Base-by-base conservation (phyloP, 2,329 filamentous ascomycete species). In the Colletotrichum sp. region DNA sequence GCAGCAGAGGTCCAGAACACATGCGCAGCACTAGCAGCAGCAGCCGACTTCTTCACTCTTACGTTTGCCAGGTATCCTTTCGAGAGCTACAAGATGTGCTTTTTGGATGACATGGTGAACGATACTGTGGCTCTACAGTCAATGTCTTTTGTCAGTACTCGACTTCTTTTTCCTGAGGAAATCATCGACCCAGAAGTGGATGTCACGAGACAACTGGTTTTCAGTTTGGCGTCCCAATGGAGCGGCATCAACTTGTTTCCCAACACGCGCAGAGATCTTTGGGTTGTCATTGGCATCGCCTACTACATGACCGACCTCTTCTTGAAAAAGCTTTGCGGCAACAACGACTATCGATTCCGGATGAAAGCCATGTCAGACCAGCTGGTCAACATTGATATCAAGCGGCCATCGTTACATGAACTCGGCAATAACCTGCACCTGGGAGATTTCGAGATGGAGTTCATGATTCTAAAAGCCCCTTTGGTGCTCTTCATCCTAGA, bases 251-350 rank as follows among this genome's bases (percentile, higher is more conserved):
- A 96, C 81, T 95, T 99, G 79, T 93, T 98, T 64, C 94, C 97
- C 1, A 95, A 96, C 81, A 92, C 94, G 55, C 92, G 93, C 21
- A 90, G 90, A 68, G 97, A 99, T 83, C 92, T 93, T 70, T 99
- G 97, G 97, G 92, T 98, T 24, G 93, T 96, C 15, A 91, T 97
- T 70, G 98, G 96, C 16, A 94, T 98, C 63, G 95, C 96, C 1
- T 96, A 96, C 87, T 99, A 95, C 87, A 98, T 99, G 90, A 96
- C 96, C 2, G 96, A 98, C 80, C 90, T 95, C 6, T 98, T 98
- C 84, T 95, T 99, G 91, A 95, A 93, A 83, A 93, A 93, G 79
- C 89, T 99, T 4, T 98, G 95, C 81, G 97, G 97, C 9, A 98
- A 98, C 82, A 99, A 99, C 82, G 95, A 98, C 80, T 97, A 98